Evolutionary conservation across 192 early-diverging fungal species (phyloP), one percentile per base, ranked within the genome.

Genomic region (Jimgerdemannia lactiflua): DNA sequence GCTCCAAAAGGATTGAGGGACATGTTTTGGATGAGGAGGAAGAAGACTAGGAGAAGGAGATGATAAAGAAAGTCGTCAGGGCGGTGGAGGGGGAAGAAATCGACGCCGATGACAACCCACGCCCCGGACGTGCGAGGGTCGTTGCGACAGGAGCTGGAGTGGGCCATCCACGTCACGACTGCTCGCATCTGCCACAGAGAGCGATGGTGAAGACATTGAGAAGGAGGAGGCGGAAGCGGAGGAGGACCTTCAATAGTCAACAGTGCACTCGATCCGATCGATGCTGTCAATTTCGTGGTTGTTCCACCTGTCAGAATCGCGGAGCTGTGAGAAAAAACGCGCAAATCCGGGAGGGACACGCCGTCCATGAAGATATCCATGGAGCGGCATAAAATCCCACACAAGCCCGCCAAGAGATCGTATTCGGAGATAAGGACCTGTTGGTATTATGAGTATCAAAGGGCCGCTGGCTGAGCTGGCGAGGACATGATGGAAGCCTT

Each of bases 391-490:
- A 20, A 29, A 10, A 43, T 4, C 20, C 80, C 80, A 3, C 70
- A 70, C 42, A 81, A 81, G 42, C 76, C 80, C 3, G 77, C 79
- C 3, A 86, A 85, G 77, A 87, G 64, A 81, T 84, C 2, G 79
- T 83, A 3, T 86, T 76, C 67, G 77, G 81, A 19, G 81, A 84
- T 67, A 73, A 83, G 7, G 80, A 88, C 11, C 71, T 88, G 9
- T 80, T 88, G 65, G 84, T 43, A 19, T 88, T 39, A 83, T 84
- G 43, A 84, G 83, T 66, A 78, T 88, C 14, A 80, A 81, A 2
- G 84, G 84, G 40, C 86, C 86, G 6, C 68, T 88, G 18, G 79
- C 83, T 76, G 65, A 77, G 14, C 70, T 88, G 7, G 84, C 42
- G 73, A 80, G 0, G 64, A 70, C 0, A 75, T 66, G 0, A n/a